phyloP scores from a whole-genome alignment of 257 asterid genomes.

The Fraxinus cuspidata region DNA sequence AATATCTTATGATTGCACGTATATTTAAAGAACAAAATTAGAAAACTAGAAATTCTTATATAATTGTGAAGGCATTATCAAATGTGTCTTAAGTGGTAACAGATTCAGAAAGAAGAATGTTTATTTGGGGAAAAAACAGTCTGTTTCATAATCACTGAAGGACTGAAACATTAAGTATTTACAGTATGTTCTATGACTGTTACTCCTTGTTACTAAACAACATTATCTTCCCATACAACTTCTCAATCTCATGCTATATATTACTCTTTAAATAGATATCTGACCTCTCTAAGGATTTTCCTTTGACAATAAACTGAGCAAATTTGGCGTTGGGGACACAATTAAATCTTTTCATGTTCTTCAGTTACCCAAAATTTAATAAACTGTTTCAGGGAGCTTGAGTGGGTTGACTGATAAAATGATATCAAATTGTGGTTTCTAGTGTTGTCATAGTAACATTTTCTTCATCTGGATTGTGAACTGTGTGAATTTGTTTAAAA shows the following conservation, averaged over 20 bases:
- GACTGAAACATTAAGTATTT: neutral
- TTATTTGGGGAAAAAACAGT: neutral
- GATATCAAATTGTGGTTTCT: neutral
- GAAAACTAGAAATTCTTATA: neutral
- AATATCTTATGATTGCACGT: neutral
- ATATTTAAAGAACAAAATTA: neutral
- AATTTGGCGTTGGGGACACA: neutral
- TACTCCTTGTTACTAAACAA: neutral
- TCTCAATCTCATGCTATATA: neutral
- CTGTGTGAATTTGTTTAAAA: neutral
- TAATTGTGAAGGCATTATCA: neutral
- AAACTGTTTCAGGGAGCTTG: neutral
- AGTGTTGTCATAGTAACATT: neutral
- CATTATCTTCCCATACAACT: neutral
- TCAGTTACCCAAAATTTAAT: neutral
- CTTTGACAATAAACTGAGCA: neutral
- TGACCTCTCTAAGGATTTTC: neutral
- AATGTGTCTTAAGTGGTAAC: neutral
- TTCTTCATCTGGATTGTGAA: neutral
- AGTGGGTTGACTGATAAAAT: neutral
- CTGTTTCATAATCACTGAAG: neutral
- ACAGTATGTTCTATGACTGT: neutral
- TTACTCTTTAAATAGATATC: neutral
- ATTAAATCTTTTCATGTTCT: neutral
- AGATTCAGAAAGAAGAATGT: neutral